Conservation (phyloP, 2,329 filamentous ascomycete species). For the Penicillium sp. region DNA sequence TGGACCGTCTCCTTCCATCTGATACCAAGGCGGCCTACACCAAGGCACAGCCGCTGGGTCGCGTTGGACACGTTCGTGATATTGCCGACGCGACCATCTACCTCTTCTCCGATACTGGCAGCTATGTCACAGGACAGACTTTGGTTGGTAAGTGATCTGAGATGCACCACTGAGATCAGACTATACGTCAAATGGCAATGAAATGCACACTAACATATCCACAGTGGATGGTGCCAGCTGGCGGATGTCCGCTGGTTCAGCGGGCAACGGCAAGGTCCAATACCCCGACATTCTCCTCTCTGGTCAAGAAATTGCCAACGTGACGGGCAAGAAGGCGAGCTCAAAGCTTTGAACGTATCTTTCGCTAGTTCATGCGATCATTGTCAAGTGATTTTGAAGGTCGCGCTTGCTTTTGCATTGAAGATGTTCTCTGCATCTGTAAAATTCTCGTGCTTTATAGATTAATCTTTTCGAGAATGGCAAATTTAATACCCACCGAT, state of each 20-base stretch:
- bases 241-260: slow-evolving; percentile 30
- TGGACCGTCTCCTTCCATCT: slow-evolving; percentile 57
- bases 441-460: too few species aligned
- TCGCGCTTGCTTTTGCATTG: too few species aligned
- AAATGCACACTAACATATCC: neutral
- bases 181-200: neutral
- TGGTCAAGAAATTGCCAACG: slow-evolving; percentile 50
- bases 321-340: slow-evolving; percentile 50
- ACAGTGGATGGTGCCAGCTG: slow-evolving; percentile 39
- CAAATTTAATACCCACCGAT: too few species aligned
- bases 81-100: slow-evolving; percentile 90
- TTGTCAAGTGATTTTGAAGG: too few species aligned
- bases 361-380: too few species aligned
- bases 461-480: too few species aligned
- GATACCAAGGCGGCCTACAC: slow-evolving; percentile 44
- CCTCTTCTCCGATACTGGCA: slow-evolving; percentile 77
- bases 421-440: too few species aligned
- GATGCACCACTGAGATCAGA: too few species aligned
- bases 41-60: slow-evolving; percentile 61
- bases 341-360: slow-evolving; percentile 37
- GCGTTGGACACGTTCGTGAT: slow-evolving; percentile 74
- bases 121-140: slow-evolving; percentile 76
- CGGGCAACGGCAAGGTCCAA: slow-evolving; percentile 33
- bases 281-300: slow-evolving; percentile 58
- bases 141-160: slow-evolving; percentile 51